Evolutionary conservation across 495 filamentous ascomycete genomes (phyloP).

Genomic region (Aspergillus ostianus): DNA sequence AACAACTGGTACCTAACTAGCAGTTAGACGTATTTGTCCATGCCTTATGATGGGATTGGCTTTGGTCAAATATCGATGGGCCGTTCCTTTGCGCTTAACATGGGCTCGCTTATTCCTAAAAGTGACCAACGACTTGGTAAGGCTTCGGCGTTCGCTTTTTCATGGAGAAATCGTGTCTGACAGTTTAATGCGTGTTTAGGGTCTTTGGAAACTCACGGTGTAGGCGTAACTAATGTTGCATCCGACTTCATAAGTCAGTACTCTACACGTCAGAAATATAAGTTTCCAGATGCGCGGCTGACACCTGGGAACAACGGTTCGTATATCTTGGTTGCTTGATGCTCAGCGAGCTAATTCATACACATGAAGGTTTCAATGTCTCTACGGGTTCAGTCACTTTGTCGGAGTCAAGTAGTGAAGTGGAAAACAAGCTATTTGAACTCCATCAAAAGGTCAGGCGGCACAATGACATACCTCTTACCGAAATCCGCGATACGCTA

Average conservation of each 20-base stretch:
- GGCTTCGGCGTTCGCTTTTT: conserved; percentile 1
- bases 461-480: conserved; percentile 64
- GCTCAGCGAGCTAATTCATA: conserved; percentile 7
- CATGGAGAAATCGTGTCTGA: not conserved
- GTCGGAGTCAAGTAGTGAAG: conserved; percentile 20
- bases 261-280: conserved; percentile 93
- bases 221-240: conserved; percentile 76
- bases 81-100: conserved; percentile 91
- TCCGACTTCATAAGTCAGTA: conserved; percentile 97
- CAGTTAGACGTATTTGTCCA: conserved; percentile 79
- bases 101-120: conserved; percentile 83
- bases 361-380: not conserved
- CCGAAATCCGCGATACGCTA: conserved; percentile 74
- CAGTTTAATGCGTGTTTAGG: conserved; percentile 23
- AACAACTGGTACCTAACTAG: conserved; percentile 11
- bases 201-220: conserved; percentile 68
- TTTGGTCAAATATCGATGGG: conserved; percentile 90
- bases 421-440: conserved; percentile 41
- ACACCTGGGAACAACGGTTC: conserved; percentile 18
- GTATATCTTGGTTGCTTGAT: not conserved
- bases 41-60: conserved; percentile 81
- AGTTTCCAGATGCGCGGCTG: conserved; percentile 62
- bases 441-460: conserved; percentile 66
- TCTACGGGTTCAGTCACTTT: not conserved
- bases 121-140: conserved; percentile 81